Evolutionary conservation across 2,329 filamentous ascomycete genomes (phyloP), one percentile per base, ranked within the genome.

Genomic region (Metarhizium album): DNA sequence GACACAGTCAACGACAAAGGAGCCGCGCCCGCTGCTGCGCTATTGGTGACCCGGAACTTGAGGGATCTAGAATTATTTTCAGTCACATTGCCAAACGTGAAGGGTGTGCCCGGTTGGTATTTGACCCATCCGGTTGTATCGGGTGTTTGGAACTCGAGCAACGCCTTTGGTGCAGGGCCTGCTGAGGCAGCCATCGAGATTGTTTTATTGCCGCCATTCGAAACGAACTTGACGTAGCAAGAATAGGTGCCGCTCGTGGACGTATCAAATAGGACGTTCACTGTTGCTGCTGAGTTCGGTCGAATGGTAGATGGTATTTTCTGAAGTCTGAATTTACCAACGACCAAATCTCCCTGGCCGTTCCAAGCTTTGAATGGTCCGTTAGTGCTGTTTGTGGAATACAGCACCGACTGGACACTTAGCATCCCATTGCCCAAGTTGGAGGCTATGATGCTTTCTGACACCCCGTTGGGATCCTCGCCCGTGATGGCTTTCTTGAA

Each of bases 1-100:
- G 79, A 82, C 2, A 83, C 76, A 0, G 78, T 81, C 14, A 82
- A 63, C 0, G 73, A 76, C 1, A 82, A 67, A 1, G 64, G 64
- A 13, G 75, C 71, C 5, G 70, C 70, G 2, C 72, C 73, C 0
- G 62, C 47, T 0, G 67, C 62, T 4, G 74, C 77, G 2, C 62
- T 67, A 58, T 82, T 82, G 35, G 72, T 78, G 23, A 82, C 59
- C 1, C 79, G 71, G 61, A 82, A 67, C 48, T 70, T 71, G 3
- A 80, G 67, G 3, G 67, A 69, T 1, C 64, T 66, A 0, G 71
- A 73, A 0, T 65, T 71, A 37, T 77, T 77, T 57, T 80, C 70
- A 0, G 70, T 72, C 2, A 82, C 77, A 38, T 75, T 74, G 14
- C 77, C 79, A 53, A 82, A 81, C 0, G 64, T 73, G 51, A 82